These are phyloP conservation scores for Phaeosphaeriaceae sp. DNA, from an alignment of 2,329 filamentous ascomycete species.

Conservation along the genomic window DNA sequence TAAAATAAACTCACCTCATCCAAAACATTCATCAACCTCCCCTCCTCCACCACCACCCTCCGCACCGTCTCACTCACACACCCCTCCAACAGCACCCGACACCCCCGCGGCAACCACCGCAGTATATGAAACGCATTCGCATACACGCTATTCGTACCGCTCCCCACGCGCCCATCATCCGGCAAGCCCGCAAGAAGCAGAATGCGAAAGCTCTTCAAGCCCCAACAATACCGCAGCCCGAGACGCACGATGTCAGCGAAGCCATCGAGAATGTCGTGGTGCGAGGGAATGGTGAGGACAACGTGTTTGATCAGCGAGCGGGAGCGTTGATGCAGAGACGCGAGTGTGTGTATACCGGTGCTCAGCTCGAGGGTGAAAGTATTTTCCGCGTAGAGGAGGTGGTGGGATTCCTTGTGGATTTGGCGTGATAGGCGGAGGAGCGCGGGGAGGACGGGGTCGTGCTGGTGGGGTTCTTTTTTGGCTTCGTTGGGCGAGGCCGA, in stretches of 20 bases:
- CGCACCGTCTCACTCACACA: slow-evolving; percentile 49
- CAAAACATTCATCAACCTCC: slow-evolving; percentile 47
- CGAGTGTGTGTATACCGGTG: slow-evolving; percentile 48
- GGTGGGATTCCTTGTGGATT: slow-evolving; percentile 46
- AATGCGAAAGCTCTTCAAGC: slow-evolving; percentile 51
- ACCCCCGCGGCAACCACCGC: slow-evolving; percentile 53
- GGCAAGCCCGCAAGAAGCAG: slow-evolving; percentile 44
- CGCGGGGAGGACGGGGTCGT: slow-evolving; percentile 46
- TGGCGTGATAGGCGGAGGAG: slow-evolving; percentile 49
- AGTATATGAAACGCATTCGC: slow-evolving; percentile 57
- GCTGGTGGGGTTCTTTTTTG: slow-evolving; percentile 1
- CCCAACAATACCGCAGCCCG: slow-evolving; percentile 54
- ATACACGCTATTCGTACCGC: slow-evolving; percentile 53
- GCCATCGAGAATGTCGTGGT: slow-evolving; percentile 55
- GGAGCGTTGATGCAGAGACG: slow-evolving; percentile 51
- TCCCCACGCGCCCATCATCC: slow-evolving; percentile 31
- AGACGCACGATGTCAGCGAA: slow-evolving; percentile 56
- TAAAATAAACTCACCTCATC: slow-evolving; percentile 45
- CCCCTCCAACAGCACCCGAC: slow-evolving; percentile 50
- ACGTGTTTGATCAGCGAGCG: slow-evolving; percentile 53
- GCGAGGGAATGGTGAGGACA: slow-evolving; percentile 52
- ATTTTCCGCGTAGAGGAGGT: slow-evolving; percentile 42
- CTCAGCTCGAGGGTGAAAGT: slow-evolving; percentile 46
- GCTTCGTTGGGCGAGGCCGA: too few species aligned
- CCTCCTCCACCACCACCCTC: slow-evolving; percentile 52